Evolutionary conservation across 192 early-diverging fungal genomes (phyloP).

Genomic region (Coemansia sp.): DNA sequence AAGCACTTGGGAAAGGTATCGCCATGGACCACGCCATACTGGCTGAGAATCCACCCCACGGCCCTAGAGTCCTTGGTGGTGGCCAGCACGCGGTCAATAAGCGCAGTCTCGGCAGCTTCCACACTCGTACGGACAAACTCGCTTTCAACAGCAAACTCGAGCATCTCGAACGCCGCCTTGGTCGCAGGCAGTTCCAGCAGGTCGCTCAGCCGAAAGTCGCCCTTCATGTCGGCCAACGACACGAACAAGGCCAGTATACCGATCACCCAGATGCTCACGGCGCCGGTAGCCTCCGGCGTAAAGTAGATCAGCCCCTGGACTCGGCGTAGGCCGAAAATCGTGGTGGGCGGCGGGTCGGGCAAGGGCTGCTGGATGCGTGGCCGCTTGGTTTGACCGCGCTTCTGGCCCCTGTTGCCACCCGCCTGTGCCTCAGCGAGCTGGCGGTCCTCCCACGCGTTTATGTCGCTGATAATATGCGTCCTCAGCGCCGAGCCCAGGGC

Average conservation of each 20-base stretch:
- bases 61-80: slow-evolving; percentile 35
- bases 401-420: slow-evolving; percentile 4
- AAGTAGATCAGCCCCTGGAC: slow-evolving; percentile 19
- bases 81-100: slow-evolving; percentile 18
- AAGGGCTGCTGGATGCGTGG: slow-evolving; percentile 18
- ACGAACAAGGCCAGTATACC: slow-evolving; percentile 43
- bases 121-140: slow-evolving; percentile 8
- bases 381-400: slow-evolving; percentile 14
- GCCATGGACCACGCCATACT: slow-evolving; percentile 29
- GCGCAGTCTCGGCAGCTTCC: slow-evolving; percentile 20
- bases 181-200: slow-evolving; percentile 29
- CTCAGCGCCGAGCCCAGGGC: slow-evolving; percentile 38
- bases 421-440: slow-evolving; percentile 25
- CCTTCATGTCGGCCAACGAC: slow-evolving; percentile 48
- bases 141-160: slow-evolving; percentile 36
- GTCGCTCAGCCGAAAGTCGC: slow-evolving; percentile 32
- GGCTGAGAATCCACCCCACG: slow-evolving; percentile 39
- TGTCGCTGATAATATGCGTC: slow-evolving; percentile 51
- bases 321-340: slow-evolving; percentile 20
- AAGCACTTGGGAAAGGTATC: slow-evolving; percentile 28
- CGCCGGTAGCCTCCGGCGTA: not conserved
- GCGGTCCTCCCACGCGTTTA: slow-evolving; percentile 47
- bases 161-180: slow-evolving; percentile 31
- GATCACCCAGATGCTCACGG: slow-evolving; percentile 33
- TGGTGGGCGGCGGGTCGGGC: slow-evolving; percentile 31